Base-by-base conservation (phyloP, 768 basidiomycete genomes). In the Tulasnella sp. region DNA sequence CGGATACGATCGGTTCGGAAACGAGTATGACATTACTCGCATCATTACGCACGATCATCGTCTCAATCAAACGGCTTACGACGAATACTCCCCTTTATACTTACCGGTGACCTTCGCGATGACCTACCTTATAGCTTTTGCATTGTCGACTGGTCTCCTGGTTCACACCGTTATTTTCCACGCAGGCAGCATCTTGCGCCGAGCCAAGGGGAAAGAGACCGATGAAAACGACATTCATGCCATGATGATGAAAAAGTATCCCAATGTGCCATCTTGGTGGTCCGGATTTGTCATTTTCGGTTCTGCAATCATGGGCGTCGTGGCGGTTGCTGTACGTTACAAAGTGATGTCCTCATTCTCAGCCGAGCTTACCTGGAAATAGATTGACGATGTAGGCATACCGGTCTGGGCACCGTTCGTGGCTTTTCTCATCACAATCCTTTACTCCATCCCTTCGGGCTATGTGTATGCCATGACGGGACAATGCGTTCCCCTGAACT, bases 181-280 rank as follows among this genome's bases (percentile, higher is more conserved):
- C 76, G 83, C 84, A 8, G 77, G 77, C 26, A 72, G 76, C 7
- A 78, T 84, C 37, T 76, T 52, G 12, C 47, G 78, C 62, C 68
- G 75, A 35, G 78, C 79, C 2, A 34, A 82, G 35, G 73, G 77
- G 32, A 79, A 79, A 41, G 83, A 83, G 74, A 79, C 80, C 17
- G 82, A 83, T 26, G 8, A 52, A 0, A 26, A 52, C 40, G 84
- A 85, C 72, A 79, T 85, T 22, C 84, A 85, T 74, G 77, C 80
- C 63, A 83, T 81, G 76, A 76, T 85, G 44, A 85, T 85, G 84
- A 74, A 77, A 47, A 75, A 78, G 8, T 85, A 85, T 76, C 81
- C 80, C 2, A 81, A 83, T 72, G 80, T 80, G 1, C 78, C 77
- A 1, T 77, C 79, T 69, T 78, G 79, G 78, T 84, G 83, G 84